Percentiles rank a stretch among this genome's conserved stretches.
phyloP scores from a whole-genome alignment of 2,329 filamentous ascomycete genomes.

The Catunica adiposa region DNA sequence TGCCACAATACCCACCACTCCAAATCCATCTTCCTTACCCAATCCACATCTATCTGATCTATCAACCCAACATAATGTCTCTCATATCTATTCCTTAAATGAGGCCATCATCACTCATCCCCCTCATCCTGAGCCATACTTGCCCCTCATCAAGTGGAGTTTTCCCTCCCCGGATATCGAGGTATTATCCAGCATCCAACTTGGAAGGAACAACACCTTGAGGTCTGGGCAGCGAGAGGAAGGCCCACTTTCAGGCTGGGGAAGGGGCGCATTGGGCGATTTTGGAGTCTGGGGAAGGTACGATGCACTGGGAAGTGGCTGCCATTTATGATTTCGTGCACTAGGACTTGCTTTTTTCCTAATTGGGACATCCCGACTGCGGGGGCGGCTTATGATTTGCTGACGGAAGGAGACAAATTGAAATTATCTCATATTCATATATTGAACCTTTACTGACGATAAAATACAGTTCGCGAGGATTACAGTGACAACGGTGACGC shows the following conservation, averaged over 20 bases:
- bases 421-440: background rate
- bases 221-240: background rate
- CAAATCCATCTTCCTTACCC: too few species aligned
- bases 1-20: too few species aligned
- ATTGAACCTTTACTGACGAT: background rate
- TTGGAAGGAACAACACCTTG: background rate
- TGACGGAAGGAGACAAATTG: background rate
- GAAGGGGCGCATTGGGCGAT: background rate
- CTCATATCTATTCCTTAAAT: background rate
- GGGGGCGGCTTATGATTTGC: background rate
- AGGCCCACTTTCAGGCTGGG: background rate
- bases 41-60: too few species aligned
- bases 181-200: background rate
- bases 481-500: conserved; percentile 82
- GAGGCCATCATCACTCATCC: background rate
- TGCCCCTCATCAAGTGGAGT: background rate
- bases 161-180: too few species aligned
- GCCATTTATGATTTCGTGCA: background rate
- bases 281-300: background rate
- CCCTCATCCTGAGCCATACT: background rate
- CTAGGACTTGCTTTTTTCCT: background rate
- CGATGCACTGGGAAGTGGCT: background rate
- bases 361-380: background rate
- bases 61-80: background rate
- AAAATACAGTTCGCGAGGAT: conserved; percentile 60